Base-by-base conservation (phyloP, 441 rosid genomes). In the Codiaeum variegatum region DNA sequence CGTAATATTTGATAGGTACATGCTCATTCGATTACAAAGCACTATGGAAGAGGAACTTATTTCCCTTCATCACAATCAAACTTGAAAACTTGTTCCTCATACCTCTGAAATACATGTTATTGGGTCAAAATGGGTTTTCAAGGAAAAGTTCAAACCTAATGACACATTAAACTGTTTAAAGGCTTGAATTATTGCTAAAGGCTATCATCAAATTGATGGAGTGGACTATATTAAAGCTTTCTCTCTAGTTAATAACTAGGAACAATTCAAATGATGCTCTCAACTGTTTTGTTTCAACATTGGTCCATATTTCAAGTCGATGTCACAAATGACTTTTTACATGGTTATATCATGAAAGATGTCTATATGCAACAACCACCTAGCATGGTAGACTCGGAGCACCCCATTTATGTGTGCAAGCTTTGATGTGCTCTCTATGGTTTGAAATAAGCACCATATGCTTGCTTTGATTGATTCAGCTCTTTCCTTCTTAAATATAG, bases 51-150 rank as follows among this genome's bases (percentile, higher is more conserved):
- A 52, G 0, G 62, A 68, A 34, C 44, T 68, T 18, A 29, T 4
- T 16, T 9, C 44, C 7, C 3, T 52, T 0, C 62, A 68, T 32
- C 16, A 32, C 5, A 64, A 64, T 40, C 13, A 40, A 7, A 64
- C 68, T 7, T 40, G 2, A 29, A 2, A 44, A 38, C 51, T 51
- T 12, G 61, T 52, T 18, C 62, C 44, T 8, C 6, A 19, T 2
- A 51, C 72, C 15, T 5, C 26, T 4, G 10, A 18, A 1, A 52
- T 68, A 47, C 62, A 68, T 52, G 47, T 68, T 6, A 52, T 52
- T n/a, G 29, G 72, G 6, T 52, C 72, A 1, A 51, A 68, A 29
- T 68, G 31, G 46, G 72, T 51, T 8, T 68, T 68, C 21, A 68
- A 68, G 3, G 2, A 46, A 0, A 51, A 54, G 28, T 18, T 63